Conservation (phyloP, 768 basidiomycete species). For the Tylopilus subfusipes region DNA sequence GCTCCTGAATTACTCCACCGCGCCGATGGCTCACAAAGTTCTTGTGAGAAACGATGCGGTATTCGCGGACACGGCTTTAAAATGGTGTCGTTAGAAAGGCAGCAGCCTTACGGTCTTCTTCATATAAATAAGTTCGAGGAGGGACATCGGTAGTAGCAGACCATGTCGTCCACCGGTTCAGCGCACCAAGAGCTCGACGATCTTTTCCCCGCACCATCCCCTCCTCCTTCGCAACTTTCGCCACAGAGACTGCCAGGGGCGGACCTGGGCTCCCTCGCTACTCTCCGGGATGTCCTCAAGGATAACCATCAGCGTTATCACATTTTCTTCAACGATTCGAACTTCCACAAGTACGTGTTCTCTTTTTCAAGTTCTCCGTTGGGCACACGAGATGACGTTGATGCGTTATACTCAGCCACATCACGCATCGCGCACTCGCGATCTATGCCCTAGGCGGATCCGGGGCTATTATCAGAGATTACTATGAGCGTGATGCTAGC, state of each 20-base stretch:
- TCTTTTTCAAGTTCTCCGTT: background rate
- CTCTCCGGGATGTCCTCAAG: conserved; percentile 35
- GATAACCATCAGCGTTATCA: conserved; percentile 49
- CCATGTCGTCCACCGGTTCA: conserved; percentile 12
- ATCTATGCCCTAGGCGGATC: conserved; percentile 27
- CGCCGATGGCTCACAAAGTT: background rate
- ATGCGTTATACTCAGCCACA: conserved; percentile 18
- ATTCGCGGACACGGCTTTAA: background rate
- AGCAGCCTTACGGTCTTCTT: background rate
- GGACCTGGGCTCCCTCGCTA: conserved; percentile 17
- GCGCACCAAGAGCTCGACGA: conserved; percentile 10
- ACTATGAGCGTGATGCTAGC: conserved; percentile 21
- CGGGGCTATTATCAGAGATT: conserved; percentile 22
- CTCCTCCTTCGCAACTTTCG: conserved; percentile 22
- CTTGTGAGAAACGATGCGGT: background rate
- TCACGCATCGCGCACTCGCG: conserved; percentile 29
- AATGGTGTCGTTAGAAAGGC: background rate
- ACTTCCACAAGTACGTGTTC: conserved; percentile 50
- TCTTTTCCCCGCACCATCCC: conserved; percentile 26
- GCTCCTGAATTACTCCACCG: background rate
- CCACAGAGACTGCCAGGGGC: conserved; percentile 30
- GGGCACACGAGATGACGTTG: background rate
- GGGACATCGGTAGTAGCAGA: background rate
- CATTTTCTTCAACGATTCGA: conserved; percentile 43
- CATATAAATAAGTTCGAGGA: background rate